Conservation (phyloP, 2,329 filamentous ascomycete genomes). For the Hypoxylon sp. region DNA sequence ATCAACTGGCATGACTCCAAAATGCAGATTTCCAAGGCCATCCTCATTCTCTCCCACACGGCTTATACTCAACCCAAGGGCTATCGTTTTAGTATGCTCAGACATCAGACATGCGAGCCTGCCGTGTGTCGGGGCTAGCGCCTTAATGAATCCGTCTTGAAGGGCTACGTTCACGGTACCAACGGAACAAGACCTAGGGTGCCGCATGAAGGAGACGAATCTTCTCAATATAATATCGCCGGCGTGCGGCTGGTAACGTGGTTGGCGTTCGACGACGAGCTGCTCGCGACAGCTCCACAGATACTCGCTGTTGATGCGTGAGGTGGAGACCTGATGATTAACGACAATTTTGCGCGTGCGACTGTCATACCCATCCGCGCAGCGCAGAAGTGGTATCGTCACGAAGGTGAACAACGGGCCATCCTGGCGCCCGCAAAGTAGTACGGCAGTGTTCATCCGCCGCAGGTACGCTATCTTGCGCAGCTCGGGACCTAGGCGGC, state of each 20-base stretch:
- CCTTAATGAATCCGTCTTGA: constrained; percentile 26
- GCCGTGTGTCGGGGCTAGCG: neutral
- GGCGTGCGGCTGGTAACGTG: constrained; percentile 3
- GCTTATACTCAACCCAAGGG: constrained; percentile 12
- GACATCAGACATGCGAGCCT: constrained; percentile 18
- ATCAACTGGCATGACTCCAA: constrained; percentile 17
- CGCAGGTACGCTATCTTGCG: constrained; percentile 9
- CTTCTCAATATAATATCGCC: constrained; percentile 36
- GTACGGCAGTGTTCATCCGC: neutral
- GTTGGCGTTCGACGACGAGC: constrained; percentile 24
- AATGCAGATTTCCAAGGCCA: constrained; percentile 18
- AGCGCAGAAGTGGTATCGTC: constrained; percentile 20
- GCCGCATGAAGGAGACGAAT: constrained; percentile 4
- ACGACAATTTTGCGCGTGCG: constrained; percentile 31
- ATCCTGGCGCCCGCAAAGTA: constrained; percentile 30
- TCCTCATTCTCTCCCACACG: constrained; percentile 9
- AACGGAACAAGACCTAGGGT: neutral
- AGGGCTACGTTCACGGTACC: constrained; percentile 7
- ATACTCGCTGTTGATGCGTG: constrained; percentile 9
- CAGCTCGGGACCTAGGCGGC: constrained; percentile 1
- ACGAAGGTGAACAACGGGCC: constrained; percentile 12
- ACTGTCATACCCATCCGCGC: constrained; percentile 21
- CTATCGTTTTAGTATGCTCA: constrained; percentile 3
- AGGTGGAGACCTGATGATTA: constrained; percentile 2
- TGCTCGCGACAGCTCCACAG: constrained; percentile 12